Conservation (phyloP, 1,284 basidiomycete species). For the Ceratobasidium sp. region DNA sequence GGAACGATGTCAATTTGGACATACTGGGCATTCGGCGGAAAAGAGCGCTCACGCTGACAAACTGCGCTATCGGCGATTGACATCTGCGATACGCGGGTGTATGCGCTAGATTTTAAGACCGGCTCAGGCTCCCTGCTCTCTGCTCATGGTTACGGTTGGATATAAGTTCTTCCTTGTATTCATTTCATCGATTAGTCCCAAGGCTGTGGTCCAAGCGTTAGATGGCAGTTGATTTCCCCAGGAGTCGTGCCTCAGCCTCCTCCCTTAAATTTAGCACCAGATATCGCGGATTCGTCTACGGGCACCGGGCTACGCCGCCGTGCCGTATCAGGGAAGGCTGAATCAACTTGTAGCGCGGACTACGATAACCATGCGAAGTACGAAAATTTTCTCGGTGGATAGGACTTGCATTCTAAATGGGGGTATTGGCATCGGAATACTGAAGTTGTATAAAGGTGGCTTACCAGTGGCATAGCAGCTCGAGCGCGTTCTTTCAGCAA, state of each 20-base stretch:
- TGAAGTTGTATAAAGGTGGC: too few species aligned
- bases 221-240: background rate
- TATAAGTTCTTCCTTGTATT: background rate
- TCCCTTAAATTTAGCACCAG: background rate
- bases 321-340: background rate
- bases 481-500: background rate
- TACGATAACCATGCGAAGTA: background rate
- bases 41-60: too few species aligned
- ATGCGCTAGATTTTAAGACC: too few species aligned
- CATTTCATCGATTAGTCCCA: background rate
- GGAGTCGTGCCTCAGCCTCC: background rate
- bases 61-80: too few species aligned
- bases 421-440: background rate
- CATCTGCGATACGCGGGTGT: too few species aligned
- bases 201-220: too few species aligned
- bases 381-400: background rate
- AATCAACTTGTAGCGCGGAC: background rate
- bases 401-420: background rate
- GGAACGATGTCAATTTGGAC: too few species aligned
- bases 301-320: background rate
- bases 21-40: too few species aligned
- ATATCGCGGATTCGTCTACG: background rate
- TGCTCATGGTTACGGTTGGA: too few species aligned
- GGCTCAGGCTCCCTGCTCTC: background rate
- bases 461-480: too few species aligned